A percentile compares a stretch with the other conserved stretches of the same genome.
Evolutionary conservation across 2,329 filamentous ascomycete species (phyloP).

Genomic region (Epichloe uncinata): DNA sequence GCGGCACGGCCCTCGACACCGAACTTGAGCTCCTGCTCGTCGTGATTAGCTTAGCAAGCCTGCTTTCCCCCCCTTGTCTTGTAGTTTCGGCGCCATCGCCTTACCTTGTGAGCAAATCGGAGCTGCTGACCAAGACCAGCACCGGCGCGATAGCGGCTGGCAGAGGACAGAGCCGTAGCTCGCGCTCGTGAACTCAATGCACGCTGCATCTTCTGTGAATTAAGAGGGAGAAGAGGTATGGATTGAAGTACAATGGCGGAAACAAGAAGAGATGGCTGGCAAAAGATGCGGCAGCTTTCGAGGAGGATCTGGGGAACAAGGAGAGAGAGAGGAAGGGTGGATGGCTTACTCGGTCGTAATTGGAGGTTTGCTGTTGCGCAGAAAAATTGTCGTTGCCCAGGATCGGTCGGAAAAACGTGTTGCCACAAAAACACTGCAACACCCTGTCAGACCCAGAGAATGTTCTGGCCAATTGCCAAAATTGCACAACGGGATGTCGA

Average conservation of each 20-base stretch:
- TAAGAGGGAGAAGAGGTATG: constrained; percentile 22
- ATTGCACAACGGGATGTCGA: too few relatives aligned
- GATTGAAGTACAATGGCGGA: constrained; percentile 8
- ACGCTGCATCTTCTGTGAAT: constrained; percentile 69
- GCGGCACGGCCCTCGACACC: constrained; percentile 86
- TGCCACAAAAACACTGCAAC: constrained; percentile 10
- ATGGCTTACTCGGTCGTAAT: constrained; percentile 2
- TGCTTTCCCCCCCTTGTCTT: too few relatives aligned
- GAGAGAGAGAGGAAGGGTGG: constrained; percentile 6
- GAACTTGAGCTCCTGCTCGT: constrained; percentile 80
- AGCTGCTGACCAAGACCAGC: constrained; percentile 70
- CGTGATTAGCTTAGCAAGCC: not conserved
- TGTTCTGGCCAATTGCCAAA: constrained; percentile 7
- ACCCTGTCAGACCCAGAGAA: constrained; percentile 6
- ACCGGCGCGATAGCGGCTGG: constrained; percentile 51
- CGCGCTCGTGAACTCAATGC: constrained; percentile 71
- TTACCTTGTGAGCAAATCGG: constrained; percentile 93
- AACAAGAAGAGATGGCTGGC: constrained; percentile 13
- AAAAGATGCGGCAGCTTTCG: constrained; percentile 5
- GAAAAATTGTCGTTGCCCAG: constrained; percentile 28
- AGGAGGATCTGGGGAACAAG: constrained; percentile 3
- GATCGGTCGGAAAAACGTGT: constrained; percentile 25
- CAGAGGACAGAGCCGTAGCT: constrained; percentile 66
- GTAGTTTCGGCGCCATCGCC: not conserved
- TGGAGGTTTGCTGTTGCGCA: constrained; percentile 11